Base-by-base conservation (phyloP, 345 rosid genomes). In the Populus simonii region DNA sequence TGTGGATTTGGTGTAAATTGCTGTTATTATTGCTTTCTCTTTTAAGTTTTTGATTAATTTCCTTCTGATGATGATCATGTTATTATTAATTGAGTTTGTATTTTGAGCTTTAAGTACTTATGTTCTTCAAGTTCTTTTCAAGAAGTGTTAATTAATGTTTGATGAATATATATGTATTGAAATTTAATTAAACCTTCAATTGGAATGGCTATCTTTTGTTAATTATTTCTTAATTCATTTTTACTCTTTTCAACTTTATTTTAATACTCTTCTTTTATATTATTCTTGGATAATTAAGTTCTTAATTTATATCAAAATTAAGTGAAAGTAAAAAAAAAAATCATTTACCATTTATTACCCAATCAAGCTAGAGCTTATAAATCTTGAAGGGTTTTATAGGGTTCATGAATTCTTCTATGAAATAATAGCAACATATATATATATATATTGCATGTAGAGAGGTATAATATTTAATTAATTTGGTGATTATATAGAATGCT, bases 1-100 rank as follows among this genome's bases (percentile, higher is more conserved):
- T 73, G 76, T 47, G 35, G 80, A 80, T 74, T 80, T 63, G 81
- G 77, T 72, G 74, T 38, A 77, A 49, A 82, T 69, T 76, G 41
- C 62, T 61, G 59, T 57, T 27, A 17, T 47, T 76, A 25, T 79
- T 74, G 43, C 70, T 73, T 22, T 75, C 11, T 36, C n/a, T 43
- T 66, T 70, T 11, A 12, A 49, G 80, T 57, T 16, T 33, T 67
- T 63, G 47, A 77, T 67, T 68, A 36, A 74, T 66, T 71, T 72
- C 38, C 8, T 39, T 2, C 11, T 36, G 4, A 22, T 49, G 36
- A 71, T 29, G 8, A 31, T 67, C 27, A 22, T 33, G 13, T 33
- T 61, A 45, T 49, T 74, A 77, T 66, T 45, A 53, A 53, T 73
- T 29, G 7, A 25, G 69, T n/a, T 68, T 47, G 57, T 66, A 25